Percentiles rank a stretch among this genome's conserved stretches.
Evolutionary conservation across 2,329 filamentous ascomycete species (phyloP).

Genomic region (Fusarium decemcellulare): DNA sequence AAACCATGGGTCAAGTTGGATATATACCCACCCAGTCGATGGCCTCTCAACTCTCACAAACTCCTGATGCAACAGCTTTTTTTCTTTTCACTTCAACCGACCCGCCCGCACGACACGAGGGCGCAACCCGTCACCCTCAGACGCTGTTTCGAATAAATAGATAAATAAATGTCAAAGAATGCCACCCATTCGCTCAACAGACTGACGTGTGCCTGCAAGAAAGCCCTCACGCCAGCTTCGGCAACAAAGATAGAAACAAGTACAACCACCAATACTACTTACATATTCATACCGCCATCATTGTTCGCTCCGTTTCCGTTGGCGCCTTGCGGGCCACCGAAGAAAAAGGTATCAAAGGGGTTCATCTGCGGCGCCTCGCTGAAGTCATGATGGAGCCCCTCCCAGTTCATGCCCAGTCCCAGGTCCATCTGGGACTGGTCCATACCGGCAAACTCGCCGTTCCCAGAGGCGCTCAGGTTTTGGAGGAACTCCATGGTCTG

Average conservation of each 20-base stretch:
- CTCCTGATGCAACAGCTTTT: slow-evolving; percentile 6
- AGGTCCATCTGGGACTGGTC: slow-evolving; percentile 71
- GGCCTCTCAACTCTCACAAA: background rate
- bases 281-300: slow-evolving; percentile 47
- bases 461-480: slow-evolving; percentile 55
- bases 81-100: background rate
- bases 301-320: slow-evolving; percentile 39
- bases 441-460: slow-evolving; percentile 50
- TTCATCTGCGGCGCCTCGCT: slow-evolving; percentile 73
- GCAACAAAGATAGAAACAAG: slow-evolving; percentile 27
- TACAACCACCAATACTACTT: slow-evolving; percentile 13
- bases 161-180: slow-evolving; percentile 22
- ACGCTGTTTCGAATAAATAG: slow-evolving; percentile 6
- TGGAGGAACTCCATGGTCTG: slow-evolving; percentile 70
- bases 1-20: slow-evolving; percentile 5
- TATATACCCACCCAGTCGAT: slow-evolving; percentile 6
- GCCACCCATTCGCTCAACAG: slow-evolving; percentile 31
- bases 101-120: background rate
- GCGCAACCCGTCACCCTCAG: slow-evolving; percentile 12
- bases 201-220: slow-evolving; percentile 25
- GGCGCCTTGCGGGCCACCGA: slow-evolving; percentile 66
- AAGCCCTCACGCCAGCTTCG: slow-evolving; percentile 34
- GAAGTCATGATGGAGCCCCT: slow-evolving; percentile 74
- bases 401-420: slow-evolving; percentile 77
- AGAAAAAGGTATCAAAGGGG: slow-evolving; percentile 81